These are phyloP conservation scores for Annulohypoxylon nitens DNA, from an alignment of 495 filamentous ascomycete genomes.

Conservation along the genomic window DNA sequence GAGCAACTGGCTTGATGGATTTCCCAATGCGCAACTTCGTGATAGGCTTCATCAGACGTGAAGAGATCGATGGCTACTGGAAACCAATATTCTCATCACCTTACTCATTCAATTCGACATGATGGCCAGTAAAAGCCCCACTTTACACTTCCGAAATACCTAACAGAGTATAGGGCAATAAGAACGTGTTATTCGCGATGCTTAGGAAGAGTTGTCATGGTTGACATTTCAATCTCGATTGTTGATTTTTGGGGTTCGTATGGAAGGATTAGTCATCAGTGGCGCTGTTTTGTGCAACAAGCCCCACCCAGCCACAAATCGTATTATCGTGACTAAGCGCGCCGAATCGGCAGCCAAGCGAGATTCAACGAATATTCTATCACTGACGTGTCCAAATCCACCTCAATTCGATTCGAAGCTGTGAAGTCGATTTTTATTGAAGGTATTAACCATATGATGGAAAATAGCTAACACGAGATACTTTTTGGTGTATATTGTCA, in stretches of 20 bases:
- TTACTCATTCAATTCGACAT: background rate
- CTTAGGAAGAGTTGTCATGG: background rate
- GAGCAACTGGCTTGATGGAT: background rate
- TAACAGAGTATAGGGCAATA: background rate
- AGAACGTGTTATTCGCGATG: background rate
- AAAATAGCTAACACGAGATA: background rate
- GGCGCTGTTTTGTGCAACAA: background rate
- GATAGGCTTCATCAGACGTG: background rate
- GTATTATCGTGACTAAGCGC: background rate
- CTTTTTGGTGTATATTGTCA: background rate
- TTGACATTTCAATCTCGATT: background rate
- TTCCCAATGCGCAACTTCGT: background rate
- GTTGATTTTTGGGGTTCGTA: background rate
- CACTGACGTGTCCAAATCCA: slow-evolving; percentile 27
- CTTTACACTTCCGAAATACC: too few species aligned
- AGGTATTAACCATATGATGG: background rate
- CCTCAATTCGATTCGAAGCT: background rate
- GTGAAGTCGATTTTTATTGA: too few species aligned
- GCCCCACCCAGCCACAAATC: background rate
- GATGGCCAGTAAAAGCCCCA: too few species aligned
- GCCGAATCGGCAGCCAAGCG: slow-evolving; percentile 25
- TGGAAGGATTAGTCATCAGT: background rate
- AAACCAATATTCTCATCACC: background rate
- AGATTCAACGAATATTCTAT: slow-evolving; percentile 5
- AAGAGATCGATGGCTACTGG: background rate